These are phyloP conservation scores for Penicillium soppii DNA, from an alignment of 495 filamentous ascomycete species.

Conservation along the genomic window DNA sequence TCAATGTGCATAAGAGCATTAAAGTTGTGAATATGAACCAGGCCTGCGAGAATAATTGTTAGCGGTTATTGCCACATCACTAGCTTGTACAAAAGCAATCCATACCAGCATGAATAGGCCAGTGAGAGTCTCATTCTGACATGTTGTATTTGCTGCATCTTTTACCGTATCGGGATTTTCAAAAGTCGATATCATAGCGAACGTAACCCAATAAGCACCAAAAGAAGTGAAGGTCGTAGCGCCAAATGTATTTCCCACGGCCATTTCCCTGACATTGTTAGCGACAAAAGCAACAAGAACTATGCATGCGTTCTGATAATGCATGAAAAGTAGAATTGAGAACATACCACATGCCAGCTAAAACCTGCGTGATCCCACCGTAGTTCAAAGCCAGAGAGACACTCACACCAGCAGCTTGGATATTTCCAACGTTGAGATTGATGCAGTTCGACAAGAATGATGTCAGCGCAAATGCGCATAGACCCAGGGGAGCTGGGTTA, in stretches of 20 bases:
- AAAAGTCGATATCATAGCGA: slow-evolving; percentile 75
- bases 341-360: slow-evolving; percentile 89
- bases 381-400: slow-evolving; percentile 65
- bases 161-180: slow-evolving; percentile 57
- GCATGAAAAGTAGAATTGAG: not conserved
- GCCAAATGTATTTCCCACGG: slow-evolving; percentile 86
- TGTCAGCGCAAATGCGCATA: slow-evolving; percentile 80
- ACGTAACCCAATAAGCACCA: slow-evolving; percentile 89
- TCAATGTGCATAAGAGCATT: slow-evolving; percentile 75
- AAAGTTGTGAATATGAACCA: slow-evolving; percentile 94
- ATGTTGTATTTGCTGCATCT: slow-evolving; percentile 27
- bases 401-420: slow-evolving; percentile 57
- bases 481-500: slow-evolving; percentile 75
- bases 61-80: not conserved
- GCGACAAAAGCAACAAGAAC: not conserved
- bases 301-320: not conserved
- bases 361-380: slow-evolving; percentile 76
- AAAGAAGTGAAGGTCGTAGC: slow-evolving; percentile 90
- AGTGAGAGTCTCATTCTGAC: slow-evolving; percentile 54
- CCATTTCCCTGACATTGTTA: slow-evolving; percentile 73
- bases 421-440: slow-evolving; percentile 60
- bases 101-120: slow-evolving; percentile 73
- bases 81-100: not conserved
- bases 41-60: slow-evolving; percentile 35
- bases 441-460: slow-evolving; percentile 79